Conservation (phyloP, 805 yeast genomes). For the Metschnikowia vanudenii region DNA sequence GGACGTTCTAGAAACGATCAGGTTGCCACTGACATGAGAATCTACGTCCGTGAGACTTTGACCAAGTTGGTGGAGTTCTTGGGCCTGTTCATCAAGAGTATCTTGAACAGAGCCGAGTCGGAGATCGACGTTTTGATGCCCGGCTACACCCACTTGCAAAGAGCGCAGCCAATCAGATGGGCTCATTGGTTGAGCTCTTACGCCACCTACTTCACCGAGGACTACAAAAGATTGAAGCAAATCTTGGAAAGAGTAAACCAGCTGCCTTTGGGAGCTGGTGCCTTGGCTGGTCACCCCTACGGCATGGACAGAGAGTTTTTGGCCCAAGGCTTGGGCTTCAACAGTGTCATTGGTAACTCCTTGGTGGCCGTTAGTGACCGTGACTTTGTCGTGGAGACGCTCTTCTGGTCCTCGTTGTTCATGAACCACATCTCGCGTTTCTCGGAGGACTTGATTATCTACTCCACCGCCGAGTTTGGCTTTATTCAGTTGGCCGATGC, state of each 20-base stretch:
- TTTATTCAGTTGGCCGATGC: slow-evolving; percentile 94
- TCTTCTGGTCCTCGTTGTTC: slow-evolving; percentile 93
- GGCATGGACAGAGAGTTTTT: slow-evolving; percentile 95
- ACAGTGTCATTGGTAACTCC: slow-evolving; percentile 90
- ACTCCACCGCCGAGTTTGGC: slow-evolving; percentile 97
- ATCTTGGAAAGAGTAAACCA: slow-evolving; percentile 78
- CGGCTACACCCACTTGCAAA: slow-evolving; percentile 96
- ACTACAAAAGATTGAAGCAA: slow-evolving; percentile 79
- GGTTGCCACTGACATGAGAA: slow-evolving; percentile 98
- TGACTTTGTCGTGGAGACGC: slow-evolving; percentile 92
- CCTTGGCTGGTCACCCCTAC: slow-evolving; percentile 98
- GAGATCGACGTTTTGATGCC: slow-evolving; percentile 97
- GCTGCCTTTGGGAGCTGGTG: slow-evolving; percentile 96
- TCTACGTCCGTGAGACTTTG: slow-evolving; percentile 81
- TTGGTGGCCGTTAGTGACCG: slow-evolving; percentile 96
- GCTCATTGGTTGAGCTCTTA: slow-evolving; percentile 94
- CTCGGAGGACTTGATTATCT: slow-evolving; percentile 91
- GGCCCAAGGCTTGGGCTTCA: slow-evolving; percentile 77
- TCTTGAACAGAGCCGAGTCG: slow-evolving; percentile 70
- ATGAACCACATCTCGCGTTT: slow-evolving; percentile 95
- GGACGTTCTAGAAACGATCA: slow-evolving; percentile 98
- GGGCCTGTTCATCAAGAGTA: slow-evolving; percentile 61
- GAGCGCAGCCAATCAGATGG: slow-evolving; percentile 99
- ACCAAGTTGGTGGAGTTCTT: slow-evolving; percentile 56
- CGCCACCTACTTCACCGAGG: slow-evolving; percentile 92